Conservation (phyloP, 202 grass and related monocot genomes). For the Sporobolus alterniflorus region DNA sequence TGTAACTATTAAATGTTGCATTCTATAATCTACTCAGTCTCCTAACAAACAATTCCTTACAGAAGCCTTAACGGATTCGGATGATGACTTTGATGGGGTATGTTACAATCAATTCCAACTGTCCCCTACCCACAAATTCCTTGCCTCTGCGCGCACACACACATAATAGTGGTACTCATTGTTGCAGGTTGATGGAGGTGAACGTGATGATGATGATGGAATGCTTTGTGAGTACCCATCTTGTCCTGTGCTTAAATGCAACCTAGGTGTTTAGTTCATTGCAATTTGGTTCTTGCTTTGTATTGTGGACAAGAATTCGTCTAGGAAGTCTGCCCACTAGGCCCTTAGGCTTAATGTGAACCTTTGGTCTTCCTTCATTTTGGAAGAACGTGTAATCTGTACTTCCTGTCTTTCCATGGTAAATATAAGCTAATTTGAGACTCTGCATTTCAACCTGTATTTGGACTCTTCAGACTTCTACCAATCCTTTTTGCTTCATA, state of each 20-base stretch:
- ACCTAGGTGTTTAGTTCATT: background rate
- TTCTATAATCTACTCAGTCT: background rate
- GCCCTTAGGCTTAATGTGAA: background rate
- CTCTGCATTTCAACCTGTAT: background rate
- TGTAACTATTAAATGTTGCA: background rate
- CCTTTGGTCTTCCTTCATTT: background rate
- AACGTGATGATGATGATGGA: constrained; percentile 72
- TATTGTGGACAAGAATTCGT: background rate
- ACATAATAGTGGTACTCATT: background rate
- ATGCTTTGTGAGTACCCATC: constrained; percentile 83
- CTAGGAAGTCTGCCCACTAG: background rate
- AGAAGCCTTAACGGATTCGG: constrained; percentile 67
- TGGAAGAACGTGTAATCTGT: background rate
- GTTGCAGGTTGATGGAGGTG: constrained; percentile 59
- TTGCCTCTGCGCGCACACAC: background rate
- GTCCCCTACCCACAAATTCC: background rate
- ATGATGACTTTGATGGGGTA: constrained; percentile 72
- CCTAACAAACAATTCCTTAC: constrained; percentile 42
- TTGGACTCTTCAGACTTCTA: background rate
- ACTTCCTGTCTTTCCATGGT: background rate
- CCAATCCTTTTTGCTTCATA: background rate
- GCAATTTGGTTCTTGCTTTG: constrained; percentile 2
- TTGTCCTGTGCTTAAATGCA: constrained; percentile 8
- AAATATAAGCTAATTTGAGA: background rate
- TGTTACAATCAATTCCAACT: background rate